Base-by-base conservation (phyloP, 106 monocot genomes). In the Allium fistulosum region DNA sequence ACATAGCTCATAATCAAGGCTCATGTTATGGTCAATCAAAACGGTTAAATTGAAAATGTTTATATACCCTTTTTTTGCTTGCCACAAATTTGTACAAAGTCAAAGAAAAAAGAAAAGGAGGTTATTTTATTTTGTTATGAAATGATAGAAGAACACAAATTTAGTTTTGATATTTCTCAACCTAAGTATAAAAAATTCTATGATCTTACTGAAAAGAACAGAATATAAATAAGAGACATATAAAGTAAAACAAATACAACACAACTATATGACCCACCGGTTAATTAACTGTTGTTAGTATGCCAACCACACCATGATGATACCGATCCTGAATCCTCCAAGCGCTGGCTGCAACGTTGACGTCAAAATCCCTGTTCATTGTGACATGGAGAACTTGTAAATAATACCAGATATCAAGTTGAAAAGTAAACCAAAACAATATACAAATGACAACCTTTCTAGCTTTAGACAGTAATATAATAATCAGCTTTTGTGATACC, bases 241-340 rank as follows among this genome's bases (percentile, higher is more conserved):
- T 22, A 65, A 7, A 8, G 13, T 46, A 45, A 6, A 6, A 7
- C 22, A 18, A 48, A 46, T 61, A 67, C 53, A 22, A 61, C 17
- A 59, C 26, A 70, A 18, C 13, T 12, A 45, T 12, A 45, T 10
- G n/a, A 51, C 37, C 46, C n/a, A 92, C 97, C 97, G 71, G 92
- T 97, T 15, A 97, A 76, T 68, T 88, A 97, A n/a, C n/a, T 91
- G 82, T 80, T 82, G 51, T 97, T 92, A 49, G 92, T 92, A 69
- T 97, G 97, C 97, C 97, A 97, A 10, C 88, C 97, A 79, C 97
- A 97, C 97, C 97, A 97, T 60, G 92, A 88, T 61, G 92, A 88
- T 10, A 70, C 51, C 26, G 82, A 70, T 13, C 52, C 69, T 68
- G 46, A 28, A 49, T 63, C 77, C 46, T 74, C 74, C 15, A 13